These are phyloP conservation scores for Stenogyne calaminthoides DNA, from an alignment of 305 asterid species.

Conservation along the genomic window DNA sequence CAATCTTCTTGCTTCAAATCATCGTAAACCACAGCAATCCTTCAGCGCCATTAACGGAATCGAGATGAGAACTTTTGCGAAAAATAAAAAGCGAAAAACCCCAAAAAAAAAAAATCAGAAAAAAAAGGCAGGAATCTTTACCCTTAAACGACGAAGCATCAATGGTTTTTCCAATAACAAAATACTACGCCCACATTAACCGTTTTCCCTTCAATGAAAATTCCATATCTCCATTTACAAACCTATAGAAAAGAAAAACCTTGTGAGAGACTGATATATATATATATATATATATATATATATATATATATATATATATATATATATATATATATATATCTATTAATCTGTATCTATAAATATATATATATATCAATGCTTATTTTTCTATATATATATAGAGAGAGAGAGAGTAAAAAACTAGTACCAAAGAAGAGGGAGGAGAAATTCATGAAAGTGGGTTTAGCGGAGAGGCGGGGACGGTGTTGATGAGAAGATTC, in stretches of 20 bases:
- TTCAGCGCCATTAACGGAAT: slow-evolving; percentile 1
- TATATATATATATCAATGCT: too few relatives aligned
- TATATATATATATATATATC: too few relatives aligned
- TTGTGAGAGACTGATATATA: too few relatives aligned
- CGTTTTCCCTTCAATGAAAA: slow-evolving; percentile 28
- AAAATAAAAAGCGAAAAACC: neutral
- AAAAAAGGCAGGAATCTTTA: slow-evolving; percentile 33
- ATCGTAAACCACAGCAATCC: slow-evolving; percentile 30
- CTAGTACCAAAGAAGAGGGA: too few relatives aligned
- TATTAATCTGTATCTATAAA: too few relatives aligned
- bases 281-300: too few relatives aligned
- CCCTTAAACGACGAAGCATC: slow-evolving; percentile 60
- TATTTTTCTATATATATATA: too few relatives aligned
- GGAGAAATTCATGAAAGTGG: too few relatives aligned
- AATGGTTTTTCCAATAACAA: slow-evolving; percentile 40
- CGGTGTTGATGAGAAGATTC: too few relatives aligned
- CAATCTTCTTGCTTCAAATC: slow-evolving; percentile 27
- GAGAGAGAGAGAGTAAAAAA: too few relatives aligned
- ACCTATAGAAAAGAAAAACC: slow-evolving; percentile 28
- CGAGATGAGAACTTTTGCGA: slow-evolving; percentile 20
- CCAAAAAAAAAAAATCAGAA: neutral
- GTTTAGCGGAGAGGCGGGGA: too few relatives aligned
- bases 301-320: too few relatives aligned
- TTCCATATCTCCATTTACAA: slow-evolving; percentile 30
- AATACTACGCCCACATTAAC: slow-evolving; percentile 45